Base-by-base conservation (phyloP, 805 yeast species). In the Lipomyces chichibuensis region DNA sequence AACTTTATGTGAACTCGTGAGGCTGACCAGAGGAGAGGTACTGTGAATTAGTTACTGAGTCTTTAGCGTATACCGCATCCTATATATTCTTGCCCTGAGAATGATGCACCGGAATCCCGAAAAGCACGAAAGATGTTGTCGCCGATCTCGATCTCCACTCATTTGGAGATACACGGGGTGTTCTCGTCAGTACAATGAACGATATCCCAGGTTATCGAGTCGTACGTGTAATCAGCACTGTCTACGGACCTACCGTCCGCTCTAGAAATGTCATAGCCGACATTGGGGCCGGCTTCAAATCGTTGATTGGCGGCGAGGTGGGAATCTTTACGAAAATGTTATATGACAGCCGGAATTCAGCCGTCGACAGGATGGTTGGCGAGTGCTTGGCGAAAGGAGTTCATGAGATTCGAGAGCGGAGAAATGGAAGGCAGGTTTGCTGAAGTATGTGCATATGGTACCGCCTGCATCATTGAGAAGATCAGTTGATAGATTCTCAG, bases 321-420 rank as follows among this genome's bases (percentile, higher is more conserved):
- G n/a, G 55, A 0, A 8, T 52, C 32, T 27, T 52, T 8, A 52
- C 55, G n/a, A 52, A 52, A 17, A 20, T 52, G 55, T 23, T 52
- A 6, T 52, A 52, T 14, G 55, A 20, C 32, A 23, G 32, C 32
- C 55, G 55, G 17, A 52, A 52, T 52, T 23, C 17, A 25, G 55
- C 55, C n/a, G 55, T 6, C 55, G 55, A 52, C 3, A 23, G 33
- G n/a, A 52, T 52, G 55, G 17, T 52, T 52, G 55, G 55, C 9
- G 55, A 52, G 55, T 52, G 55, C 23, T 17, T 52, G 35, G 33
- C 29, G 9, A 23, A 25, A 6, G 55, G 55, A 23, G 55, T 52
- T 29, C 25, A 23, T 52, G 32, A 23, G 55, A 20, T 52, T 52
- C 25, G 55, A 52, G 29, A 23, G 29, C 32, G 55, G 29, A 25